Evolutionary conservation across 257 asterid species (phyloP), one percentile per base, ranked within the genome.

Genomic region (Nicotiana otophora): DNA sequence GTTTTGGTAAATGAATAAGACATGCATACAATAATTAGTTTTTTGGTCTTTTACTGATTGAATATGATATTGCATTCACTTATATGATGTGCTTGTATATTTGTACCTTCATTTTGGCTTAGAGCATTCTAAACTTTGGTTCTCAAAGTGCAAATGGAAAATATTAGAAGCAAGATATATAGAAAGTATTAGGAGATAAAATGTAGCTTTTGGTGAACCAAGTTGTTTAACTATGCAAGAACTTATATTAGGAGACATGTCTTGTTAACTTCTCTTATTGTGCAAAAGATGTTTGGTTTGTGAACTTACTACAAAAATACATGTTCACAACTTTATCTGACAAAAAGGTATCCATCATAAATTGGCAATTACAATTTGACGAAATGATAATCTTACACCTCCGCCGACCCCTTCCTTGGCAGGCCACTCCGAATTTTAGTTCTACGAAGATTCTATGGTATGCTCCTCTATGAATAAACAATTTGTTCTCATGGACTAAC

Each of bases 381-480:
- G 61, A 72, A 46, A 46, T 46, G 78, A 3, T 46, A 42, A 46
- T 46, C 20, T 23, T 23, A 46, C 20, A 23, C 17, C 57, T 23
- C 34, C 2, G 1, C 0, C 5, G 3, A 17, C 23, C 31, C 57
- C 31, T 36, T 67, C 57, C 66, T 72, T 78, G 70, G 84, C 94
- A 92, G 95, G 91, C 91, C 16, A 87, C 87, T 7, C 1, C 42
- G 83, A 82, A 84, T 84, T 88, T 85, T 46, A 85, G 30, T 82
- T 83, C 91, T 78, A 85, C 6, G 6, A 34, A 76, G 65, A 36
- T 90, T 48, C 92, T 94, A 64, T 91, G 94, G 95, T 92, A 91
- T 67, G 83, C 77, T 69, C 1, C 39, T 77, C 80, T 76, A 55
- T 66, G 61, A n/a, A 23, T 23, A 61, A 46, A 11, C 53, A 54